Conservation (phyloP, 306 rosid species). For the Neltuma alba region DNA sequence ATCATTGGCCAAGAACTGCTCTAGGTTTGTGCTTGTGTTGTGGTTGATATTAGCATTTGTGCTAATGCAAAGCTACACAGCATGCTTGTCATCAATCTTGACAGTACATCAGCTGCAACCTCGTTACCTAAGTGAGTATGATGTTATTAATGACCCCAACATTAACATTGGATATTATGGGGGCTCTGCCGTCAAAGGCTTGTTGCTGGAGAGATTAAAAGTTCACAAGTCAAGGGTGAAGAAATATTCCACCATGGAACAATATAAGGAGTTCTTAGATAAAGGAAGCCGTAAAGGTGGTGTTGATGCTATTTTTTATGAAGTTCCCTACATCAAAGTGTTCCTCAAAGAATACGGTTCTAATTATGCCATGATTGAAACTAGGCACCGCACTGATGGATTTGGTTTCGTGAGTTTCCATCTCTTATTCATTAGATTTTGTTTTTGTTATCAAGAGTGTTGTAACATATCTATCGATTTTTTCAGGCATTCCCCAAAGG, state of each 20-base stretch:
- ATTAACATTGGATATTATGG: neutral
- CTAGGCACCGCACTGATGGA: constrained; percentile 29
- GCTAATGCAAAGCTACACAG: constrained; percentile 21
- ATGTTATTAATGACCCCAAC: neutral
- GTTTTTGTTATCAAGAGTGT: neutral
- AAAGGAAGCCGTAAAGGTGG: neutral
- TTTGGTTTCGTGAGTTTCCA: constrained; percentile 31
- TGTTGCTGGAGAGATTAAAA: neutral
- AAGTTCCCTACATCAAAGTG: neutral
- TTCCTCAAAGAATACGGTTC: neutral
- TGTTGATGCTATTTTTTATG: neutral
- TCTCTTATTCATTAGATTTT: neutral
- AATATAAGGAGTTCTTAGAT: neutral
- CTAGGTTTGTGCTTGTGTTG: constrained; percentile 24
- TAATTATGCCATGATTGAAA: neutral
- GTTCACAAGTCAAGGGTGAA: neutral
- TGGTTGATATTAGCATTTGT: constrained; percentile 19
- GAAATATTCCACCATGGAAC: neutral
- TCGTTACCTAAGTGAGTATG: neutral
- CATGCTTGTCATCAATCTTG: constrained; percentile 32
- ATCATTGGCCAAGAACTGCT: constrained; percentile 18
- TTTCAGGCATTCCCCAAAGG: constrained; percentile 22
- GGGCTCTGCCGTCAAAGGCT: neutral
- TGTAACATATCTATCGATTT: neutral
- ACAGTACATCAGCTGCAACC: constrained; percentile 16